Evolutionary conservation across 148 eudicot species (phyloP).

Genomic region (Talinum fruticosum): DNA sequence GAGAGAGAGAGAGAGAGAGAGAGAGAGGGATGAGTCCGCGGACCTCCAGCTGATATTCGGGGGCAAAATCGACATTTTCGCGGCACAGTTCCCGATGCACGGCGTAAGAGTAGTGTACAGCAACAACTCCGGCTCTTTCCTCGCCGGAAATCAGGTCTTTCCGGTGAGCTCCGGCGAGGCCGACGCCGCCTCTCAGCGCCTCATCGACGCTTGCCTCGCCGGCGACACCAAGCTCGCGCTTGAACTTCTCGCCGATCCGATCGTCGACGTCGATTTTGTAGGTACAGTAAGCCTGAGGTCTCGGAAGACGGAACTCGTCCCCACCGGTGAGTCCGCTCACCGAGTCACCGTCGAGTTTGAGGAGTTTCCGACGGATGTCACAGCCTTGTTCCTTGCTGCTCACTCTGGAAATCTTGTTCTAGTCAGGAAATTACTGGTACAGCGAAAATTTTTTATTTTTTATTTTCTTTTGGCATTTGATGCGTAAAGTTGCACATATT

Average conservation of each 20-base stretch:
- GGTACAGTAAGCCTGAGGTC: slow-evolving; percentile 52
- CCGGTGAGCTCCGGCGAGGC: slow-evolving; percentile 43
- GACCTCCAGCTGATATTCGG: background rate
- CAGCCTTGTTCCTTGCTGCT: slow-evolving; percentile 66
- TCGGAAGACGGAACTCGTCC: slow-evolving; percentile 47
- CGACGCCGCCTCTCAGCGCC: slow-evolving; percentile 37
- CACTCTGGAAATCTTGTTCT: slow-evolving; percentile 50
- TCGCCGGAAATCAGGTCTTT: slow-evolving; percentile 39
- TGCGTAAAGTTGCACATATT: background rate
- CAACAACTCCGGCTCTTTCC: slow-evolving; percentile 21
- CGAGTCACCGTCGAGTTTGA: slow-evolving; percentile 50
- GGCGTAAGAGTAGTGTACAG: slow-evolving; percentile 23
- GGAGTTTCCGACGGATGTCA: slow-evolving; percentile 67
- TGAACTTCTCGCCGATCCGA: slow-evolving; percentile 42
- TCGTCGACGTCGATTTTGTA: slow-evolving; percentile 54
- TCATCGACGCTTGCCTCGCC: slow-evolving; percentile 48
- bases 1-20: slow-evolving; percentile 3
- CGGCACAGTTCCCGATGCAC: slow-evolving; percentile 5
- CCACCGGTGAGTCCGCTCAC: slow-evolving; percentile 45
- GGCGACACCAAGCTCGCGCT: slow-evolving; percentile 39
- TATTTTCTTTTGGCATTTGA: no score
- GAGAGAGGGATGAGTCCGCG: slow-evolving; percentile 6
- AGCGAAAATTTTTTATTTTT: no score
- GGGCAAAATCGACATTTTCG: slow-evolving; percentile 13
- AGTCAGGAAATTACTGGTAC: slow-evolving; percentile 56